Conservation (phyloP, 768 basidiomycete species). For the Pleurotus platypus region DNA sequence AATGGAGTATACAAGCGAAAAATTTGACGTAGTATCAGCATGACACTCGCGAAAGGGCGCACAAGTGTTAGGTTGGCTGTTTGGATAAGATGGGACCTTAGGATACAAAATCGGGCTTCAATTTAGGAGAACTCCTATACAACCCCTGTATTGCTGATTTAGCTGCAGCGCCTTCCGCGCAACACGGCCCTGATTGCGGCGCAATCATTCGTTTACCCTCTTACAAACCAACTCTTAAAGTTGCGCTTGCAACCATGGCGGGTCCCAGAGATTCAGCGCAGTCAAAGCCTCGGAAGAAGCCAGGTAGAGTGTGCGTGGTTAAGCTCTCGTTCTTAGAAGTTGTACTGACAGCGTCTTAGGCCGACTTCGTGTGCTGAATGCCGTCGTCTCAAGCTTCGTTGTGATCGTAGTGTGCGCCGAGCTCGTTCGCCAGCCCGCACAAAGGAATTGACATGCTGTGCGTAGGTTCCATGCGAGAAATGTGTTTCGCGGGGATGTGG, state of each 20-base stretch:
- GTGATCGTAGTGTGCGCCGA: constrained; percentile 54
- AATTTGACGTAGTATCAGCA: too few relatives aligned
- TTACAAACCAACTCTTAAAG: too few relatives aligned
- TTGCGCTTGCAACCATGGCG: not conserved
- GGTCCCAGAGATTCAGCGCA: not conserved
- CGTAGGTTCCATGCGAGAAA: constrained; percentile 73
- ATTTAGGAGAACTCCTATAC: too few relatives aligned
- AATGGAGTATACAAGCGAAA: too few relatives aligned
- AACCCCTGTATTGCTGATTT: too few relatives aligned
- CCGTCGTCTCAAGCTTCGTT: constrained; percentile 56
- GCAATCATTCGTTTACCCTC: too few relatives aligned
- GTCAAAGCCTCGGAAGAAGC: constrained; percentile 33
- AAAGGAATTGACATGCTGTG: constrained; percentile 4
- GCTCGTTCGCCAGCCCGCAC: not conserved
- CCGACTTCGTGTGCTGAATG: constrained; percentile 53
- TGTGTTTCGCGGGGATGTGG: constrained; percentile 74
- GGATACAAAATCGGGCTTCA: too few relatives aligned
- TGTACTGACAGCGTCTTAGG: constrained; percentile 19
- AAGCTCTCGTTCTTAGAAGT: constrained; percentile 33
- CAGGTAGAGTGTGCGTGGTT: constrained; percentile 39
- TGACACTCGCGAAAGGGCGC: too few relatives aligned
- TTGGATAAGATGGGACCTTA: too few relatives aligned
- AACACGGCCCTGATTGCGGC: too few relatives aligned
- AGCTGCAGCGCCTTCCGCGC: too few relatives aligned
- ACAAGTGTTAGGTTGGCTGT: too few relatives aligned